A percentile compares a stretch with the other conserved stretches of the same genome.
Conservation (phyloP, 495 filamentous ascomycete genomes). For the Podospora pseudocomata region DNA sequence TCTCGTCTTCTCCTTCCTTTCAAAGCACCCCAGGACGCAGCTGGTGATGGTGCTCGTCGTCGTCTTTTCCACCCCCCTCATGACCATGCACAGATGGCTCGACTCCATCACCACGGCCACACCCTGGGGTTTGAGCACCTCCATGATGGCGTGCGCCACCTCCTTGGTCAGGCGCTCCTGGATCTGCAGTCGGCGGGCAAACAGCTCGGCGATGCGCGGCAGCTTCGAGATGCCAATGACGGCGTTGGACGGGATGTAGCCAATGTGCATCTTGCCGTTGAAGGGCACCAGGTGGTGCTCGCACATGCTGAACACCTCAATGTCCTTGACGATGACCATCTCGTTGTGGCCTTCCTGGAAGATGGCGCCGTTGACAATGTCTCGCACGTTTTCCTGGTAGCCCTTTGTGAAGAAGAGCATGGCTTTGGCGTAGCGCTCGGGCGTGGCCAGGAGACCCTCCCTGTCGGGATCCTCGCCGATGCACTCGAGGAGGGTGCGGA, state of each 20-base stretch:
- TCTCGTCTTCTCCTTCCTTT: constrained; percentile 84
- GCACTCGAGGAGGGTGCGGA: constrained; percentile 89
- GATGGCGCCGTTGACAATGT: constrained; percentile 90
- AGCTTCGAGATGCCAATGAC: constrained; percentile 96
- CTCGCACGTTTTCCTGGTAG: constrained; percentile 91
- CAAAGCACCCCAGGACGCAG: constrained; percentile 92
- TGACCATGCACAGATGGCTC: constrained; percentile 97
- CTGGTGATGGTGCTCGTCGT: constrained; percentile 85
- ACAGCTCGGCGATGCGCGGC: constrained; percentile 95
- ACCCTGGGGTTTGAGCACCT: constrained; percentile 88
- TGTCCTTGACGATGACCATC: constrained; percentile 95
- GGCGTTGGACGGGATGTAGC: constrained; percentile 81
- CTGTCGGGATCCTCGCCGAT: constrained; percentile 92
- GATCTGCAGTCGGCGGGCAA: constrained; percentile 85
- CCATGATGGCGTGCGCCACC: constrained; percentile 88
- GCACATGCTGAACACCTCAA: constrained; percentile 92
- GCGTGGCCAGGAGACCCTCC: constrained; percentile 83
- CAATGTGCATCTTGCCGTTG: constrained; percentile 98
- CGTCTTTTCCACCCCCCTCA: constrained; percentile 90
- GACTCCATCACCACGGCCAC: constrained; percentile 98
- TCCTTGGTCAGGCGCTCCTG: constrained; percentile 96
- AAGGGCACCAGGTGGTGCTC: constrained; percentile 98
- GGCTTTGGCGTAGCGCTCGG: constrained; percentile 88
- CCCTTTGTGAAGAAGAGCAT: constrained; percentile 99
- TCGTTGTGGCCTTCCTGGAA: constrained; percentile 98